Evolutionary conservation across 2,329 filamentous ascomycete species (phyloP), one percentile per base, ranked within the genome.

Genomic region (Chlorencoelia australis): DNA sequence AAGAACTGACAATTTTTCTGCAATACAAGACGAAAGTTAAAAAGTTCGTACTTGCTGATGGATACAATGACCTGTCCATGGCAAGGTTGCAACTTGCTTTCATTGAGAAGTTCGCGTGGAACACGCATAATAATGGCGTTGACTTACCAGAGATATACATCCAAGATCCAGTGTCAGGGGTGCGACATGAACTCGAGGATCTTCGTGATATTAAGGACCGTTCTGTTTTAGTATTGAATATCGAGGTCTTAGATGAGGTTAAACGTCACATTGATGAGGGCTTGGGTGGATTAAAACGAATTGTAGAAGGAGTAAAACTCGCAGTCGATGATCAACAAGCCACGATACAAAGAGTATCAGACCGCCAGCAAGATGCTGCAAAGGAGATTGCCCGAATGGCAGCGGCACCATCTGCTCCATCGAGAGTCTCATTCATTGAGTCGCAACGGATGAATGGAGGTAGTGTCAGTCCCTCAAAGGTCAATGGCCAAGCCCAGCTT

Each of bases 31-130:
- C 82, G 50, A 91, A 91, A 57, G 88, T 96, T 50, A 96, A 95
- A 63, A 96, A 96, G 58, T 93, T 93, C 56, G 77, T 94, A 11
- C 71, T 96, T 21, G 66, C 84, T 1, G 87, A 93, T 56, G 89
- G 89, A 1, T 79, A 80, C 47, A 78, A 79, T 20, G 86, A 89
- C 44, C 68, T 98, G 8, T 89, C 85, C 3, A 80, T 95, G 41
- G 87, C 87, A 1, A 75, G 88, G 16, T 62, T 98, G 40, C 89
- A 98, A 58, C 71, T 98, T 18, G 89, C 91, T 1, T 98, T 98
- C 51, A 98, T 98, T 50, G 91, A 98, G 50, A 98, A 95, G 57
- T 98, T 98, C 56, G 91, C 89, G 0, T 98, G 93, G 88, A 96
- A 94, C 51, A 95, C 89, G 1, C 88, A 96, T 50, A 82, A 86